Conservation (phyloP, 345 rosid genomes). For the Anastatica hierochuntica region DNA sequence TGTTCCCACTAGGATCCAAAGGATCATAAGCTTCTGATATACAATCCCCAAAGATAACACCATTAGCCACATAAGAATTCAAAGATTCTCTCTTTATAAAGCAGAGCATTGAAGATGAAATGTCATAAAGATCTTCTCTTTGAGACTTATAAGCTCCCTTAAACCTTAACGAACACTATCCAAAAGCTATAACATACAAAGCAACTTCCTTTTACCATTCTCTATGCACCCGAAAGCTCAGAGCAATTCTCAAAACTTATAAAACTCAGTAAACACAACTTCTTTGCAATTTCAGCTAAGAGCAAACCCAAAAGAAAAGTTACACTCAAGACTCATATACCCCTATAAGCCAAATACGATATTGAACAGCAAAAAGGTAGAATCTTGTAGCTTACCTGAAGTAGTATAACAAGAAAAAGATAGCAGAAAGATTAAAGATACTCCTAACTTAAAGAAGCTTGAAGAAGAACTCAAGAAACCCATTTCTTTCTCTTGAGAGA, state of each 20-base stretch:
- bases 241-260: not conserved
- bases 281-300: no score
- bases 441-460: conserved; percentile 17
- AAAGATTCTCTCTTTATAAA: not conserved
- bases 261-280: no score
- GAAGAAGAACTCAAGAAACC: conserved; percentile 24
- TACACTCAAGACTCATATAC: conserved; percentile 14
- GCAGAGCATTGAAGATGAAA: conserved; percentile 7
- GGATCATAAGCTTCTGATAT: conserved; percentile 58
- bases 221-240: not conserved
- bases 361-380: conserved; percentile 1
- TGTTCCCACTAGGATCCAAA: conserved; percentile 62
- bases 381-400: conserved; percentile 36
- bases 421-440: conserved; percentile 29
- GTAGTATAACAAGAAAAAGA: conserved; percentile 48
- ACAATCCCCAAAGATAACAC: not conserved
- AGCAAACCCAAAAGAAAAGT: not conserved
- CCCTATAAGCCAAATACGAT: not conserved
- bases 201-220: not conserved
- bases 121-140: not conserved
- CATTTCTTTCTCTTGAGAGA: conserved; percentile 3
- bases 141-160: not conserved
- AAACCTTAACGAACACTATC: no score
- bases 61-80: conserved; percentile 6
- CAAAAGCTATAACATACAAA: no score